These are phyloP conservation scores for Ceratocystis variospora DNA, from an alignment of 2,329 filamentous ascomycete species.

Conservation along the genomic window DNA sequence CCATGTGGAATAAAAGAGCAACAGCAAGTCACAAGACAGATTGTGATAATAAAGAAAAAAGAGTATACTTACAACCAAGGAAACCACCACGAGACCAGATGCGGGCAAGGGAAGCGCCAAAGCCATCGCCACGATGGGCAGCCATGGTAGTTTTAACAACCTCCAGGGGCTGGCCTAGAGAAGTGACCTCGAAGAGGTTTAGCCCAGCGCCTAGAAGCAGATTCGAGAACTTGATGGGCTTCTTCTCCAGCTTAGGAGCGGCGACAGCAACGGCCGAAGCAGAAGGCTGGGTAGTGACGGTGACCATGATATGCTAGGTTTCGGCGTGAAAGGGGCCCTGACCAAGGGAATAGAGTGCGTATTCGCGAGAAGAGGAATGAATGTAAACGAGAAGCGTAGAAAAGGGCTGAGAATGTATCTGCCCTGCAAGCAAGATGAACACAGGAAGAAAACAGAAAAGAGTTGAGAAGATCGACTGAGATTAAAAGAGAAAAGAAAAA, in stretches of 20 bases:
- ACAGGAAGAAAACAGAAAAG: constrained; percentile 4
- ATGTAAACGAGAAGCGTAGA: constrained; percentile 12
- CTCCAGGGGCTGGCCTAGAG: constrained; percentile 69
- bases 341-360: constrained; percentile 95
- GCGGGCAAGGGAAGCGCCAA: constrained; percentile 64
- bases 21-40: background rate
- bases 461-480: constrained; percentile 19
- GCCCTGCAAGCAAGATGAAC: background rate
- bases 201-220: constrained; percentile 83
- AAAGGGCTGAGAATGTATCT: constrained; percentile 1
- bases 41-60: background rate
- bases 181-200: constrained; percentile 83
- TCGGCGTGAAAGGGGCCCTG: constrained; percentile 58
- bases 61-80: constrained; percentile 65
- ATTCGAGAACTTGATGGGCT: constrained; percentile 99
- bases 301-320: constrained; percentile 48
- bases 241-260: constrained; percentile 68
- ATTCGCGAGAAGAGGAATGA: constrained; percentile 43
- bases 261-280: constrained; percentile 39
- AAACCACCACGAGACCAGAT: constrained; percentile 91
- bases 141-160: constrained; percentile 99
- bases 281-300: constrained; percentile 38
- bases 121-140: constrained; percentile 81
- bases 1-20: background rate
- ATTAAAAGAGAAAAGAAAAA: constrained; percentile 4